Evolutionary conservation across 2,329 filamentous ascomycete genomes (phyloP).

Genomic region (Aspergillus luchuensis): DNA sequence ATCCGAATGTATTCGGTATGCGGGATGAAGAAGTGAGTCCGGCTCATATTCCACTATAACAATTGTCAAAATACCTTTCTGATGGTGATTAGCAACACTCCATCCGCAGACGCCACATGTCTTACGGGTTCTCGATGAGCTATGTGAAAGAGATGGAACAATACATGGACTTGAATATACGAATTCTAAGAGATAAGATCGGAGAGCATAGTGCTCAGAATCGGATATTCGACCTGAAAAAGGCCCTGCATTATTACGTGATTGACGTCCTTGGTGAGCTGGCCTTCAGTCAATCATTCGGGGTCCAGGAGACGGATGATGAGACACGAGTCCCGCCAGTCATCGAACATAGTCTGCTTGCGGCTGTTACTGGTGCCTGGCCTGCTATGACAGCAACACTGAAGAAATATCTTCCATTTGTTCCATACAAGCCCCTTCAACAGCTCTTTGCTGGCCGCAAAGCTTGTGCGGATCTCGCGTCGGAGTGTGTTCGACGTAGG

Average conservation of each 20-base stretch:
- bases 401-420: slow-evolving; percentile 28
- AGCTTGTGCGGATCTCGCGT: slow-evolving; percentile 17
- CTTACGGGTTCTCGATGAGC: slow-evolving; percentile 35
- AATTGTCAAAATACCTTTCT: rapidly evolving
- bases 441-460: slow-evolving; percentile 26
- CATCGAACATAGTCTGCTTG: slow-evolving; percentile 37
- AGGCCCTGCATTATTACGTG: slow-evolving; percentile 26
- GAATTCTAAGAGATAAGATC: slow-evolving; percentile 29
- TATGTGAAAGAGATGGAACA: slow-evolving; percentile 42
- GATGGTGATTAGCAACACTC: too few species aligned
- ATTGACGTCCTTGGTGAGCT: slow-evolving; percentile 21
- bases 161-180: slow-evolving; percentile 35
- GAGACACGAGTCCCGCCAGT: slow-evolving; percentile 35
- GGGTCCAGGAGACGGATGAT: slow-evolving; percentile 30
- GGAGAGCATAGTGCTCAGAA: slow-evolving; percentile 6
- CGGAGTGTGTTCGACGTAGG: background rate
- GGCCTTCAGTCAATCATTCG: slow-evolving; percentile 37
- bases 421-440: slow-evolving; percentile 25
- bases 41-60: too few species aligned
- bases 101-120: slow-evolving; percentile 1
- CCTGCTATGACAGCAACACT: slow-evolving; percentile 27
- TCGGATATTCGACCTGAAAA: slow-evolving; percentile 35
- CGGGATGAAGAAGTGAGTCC: too few species aligned
- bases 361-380: slow-evolving; percentile 33
- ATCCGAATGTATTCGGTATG: too few species aligned